Base-by-base conservation (phyloP, 495 filamentous ascomycete species). In the Apodospora peruviana region DNA sequence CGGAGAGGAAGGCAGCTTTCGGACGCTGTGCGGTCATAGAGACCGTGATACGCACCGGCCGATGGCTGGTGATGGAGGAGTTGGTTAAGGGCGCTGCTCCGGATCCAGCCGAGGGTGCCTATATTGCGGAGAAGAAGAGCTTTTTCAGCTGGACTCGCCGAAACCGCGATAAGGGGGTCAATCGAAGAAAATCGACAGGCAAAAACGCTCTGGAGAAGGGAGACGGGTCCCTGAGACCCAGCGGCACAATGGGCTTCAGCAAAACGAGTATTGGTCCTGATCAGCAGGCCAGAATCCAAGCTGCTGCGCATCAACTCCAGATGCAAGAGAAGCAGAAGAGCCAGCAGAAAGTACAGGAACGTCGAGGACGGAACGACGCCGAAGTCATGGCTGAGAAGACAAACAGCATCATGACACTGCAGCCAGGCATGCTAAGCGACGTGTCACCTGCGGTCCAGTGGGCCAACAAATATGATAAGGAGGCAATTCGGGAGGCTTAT, bases 21-120 rank as follows among this genome's bases (percentile, higher is more conserved):
- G 94, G 93, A 12, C 79, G 94, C 52, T 97, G 94, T 61, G 89
- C 93, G 17, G 75, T 98, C 14, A 73, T 97, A 16, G 93, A 98
- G 62, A 98, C 93, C 0, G 66, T 79, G 7, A 91, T 97, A 48
- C 74, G 76, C 22, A 80, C 84, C 38, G 84, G 88, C 35, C 85
- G 84, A 46, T 98, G 94, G 94, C 74, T 98, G 17, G 82, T 98
- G 21, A 82, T 95, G 64, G 91, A 98, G 69, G 93, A 98, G 70
- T 90, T 96, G 66, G 82, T 98, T 46, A 93, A 91, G 63, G 93
- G 93, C 10, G 93, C 93, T 18, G 91, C 90, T 2, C 82, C 87
- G 9, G 87, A 88, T 54, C 85, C 86, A 2, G 88, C 90, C 46
- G 82, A 85, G 11, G 88, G 86, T 18, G 88, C 88, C 0, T 90